These are phyloP conservation scores for Colletotrichum cordylinicola DNA, from an alignment of 2,329 filamentous ascomycete genomes.

Conservation along the genomic window DNA sequence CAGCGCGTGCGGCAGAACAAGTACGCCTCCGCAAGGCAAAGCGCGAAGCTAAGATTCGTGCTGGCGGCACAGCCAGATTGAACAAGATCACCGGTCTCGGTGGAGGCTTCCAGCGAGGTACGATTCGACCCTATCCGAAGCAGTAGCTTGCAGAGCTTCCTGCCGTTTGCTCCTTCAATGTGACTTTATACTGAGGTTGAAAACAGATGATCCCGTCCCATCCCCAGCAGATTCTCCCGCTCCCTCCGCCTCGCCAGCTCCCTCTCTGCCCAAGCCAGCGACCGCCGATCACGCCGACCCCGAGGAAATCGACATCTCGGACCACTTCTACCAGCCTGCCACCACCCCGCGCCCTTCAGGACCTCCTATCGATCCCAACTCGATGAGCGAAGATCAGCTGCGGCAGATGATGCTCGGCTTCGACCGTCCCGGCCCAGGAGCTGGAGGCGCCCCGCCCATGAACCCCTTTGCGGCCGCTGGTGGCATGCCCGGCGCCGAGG, in stretches of 20 bases:
- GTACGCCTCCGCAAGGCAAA: slow-evolving; percentile 80
- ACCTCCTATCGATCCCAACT: slow-evolving; percentile 32
- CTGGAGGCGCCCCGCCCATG: slow-evolving; percentile 28
- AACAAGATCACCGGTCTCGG: slow-evolving; percentile 78
- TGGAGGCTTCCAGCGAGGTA: slow-evolving; percentile 56
- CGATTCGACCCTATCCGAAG: slow-evolving; percentile 11
- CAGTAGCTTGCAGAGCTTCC: neutral
- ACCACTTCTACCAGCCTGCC: slow-evolving; percentile 69
- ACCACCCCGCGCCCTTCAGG: slow-evolving; percentile 28
- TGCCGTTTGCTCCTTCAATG: neutral
- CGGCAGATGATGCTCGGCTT: slow-evolving; percentile 70
- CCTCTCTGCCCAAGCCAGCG: slow-evolving; percentile 28
- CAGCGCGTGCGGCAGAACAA: slow-evolving; percentile 64
- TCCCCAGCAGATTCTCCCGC: slow-evolving; percentile 17
- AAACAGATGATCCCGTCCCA: neutral
- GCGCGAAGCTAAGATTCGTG: slow-evolving; percentile 78
- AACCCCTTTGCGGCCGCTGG: slow-evolving; percentile 21
- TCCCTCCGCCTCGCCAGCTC: slow-evolving; percentile 29
- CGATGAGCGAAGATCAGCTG: slow-evolving; percentile 63
- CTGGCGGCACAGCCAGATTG: slow-evolving; percentile 72
- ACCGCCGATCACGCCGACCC: slow-evolving; percentile 62
- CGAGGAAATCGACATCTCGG: slow-evolving; percentile 80
- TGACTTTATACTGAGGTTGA: neutral
- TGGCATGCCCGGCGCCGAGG: slow-evolving; percentile 52
- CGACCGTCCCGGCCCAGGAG: slow-evolving; percentile 39